Percentiles rank a stretch among this genome's conserved stretches.
These are phyloP conservation scores for Linum lewisii DNA, from an alignment of 345 rosid genomes.

Conservation along the genomic window DNA sequence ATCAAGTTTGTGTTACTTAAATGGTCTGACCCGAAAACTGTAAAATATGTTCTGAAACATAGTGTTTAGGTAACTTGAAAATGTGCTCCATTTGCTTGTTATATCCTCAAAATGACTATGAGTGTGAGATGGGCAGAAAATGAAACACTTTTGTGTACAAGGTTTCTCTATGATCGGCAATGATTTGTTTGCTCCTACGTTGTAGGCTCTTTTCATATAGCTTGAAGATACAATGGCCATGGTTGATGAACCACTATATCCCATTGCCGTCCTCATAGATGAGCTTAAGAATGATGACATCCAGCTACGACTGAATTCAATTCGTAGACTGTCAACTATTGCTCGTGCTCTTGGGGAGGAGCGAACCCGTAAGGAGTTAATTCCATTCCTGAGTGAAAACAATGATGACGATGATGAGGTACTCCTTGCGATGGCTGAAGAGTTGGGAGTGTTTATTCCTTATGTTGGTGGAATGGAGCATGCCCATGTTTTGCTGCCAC, in stretches of 20 bases:
- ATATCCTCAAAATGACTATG: background rate
- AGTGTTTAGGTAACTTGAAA: too few relatives aligned
- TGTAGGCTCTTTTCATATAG: background rate
- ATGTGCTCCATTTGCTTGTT: background rate
- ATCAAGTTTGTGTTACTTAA: too few relatives aligned
- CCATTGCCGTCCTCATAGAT: conserved; percentile 80
- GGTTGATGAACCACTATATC: conserved; percentile 82
- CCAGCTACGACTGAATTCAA: conserved; percentile 84
- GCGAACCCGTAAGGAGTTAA: conserved; percentile 76
- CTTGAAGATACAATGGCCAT: conserved; percentile 40
- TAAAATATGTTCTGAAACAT: too few relatives aligned
- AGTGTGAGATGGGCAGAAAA: background rate
- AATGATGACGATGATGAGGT: conserved; percentile 97
- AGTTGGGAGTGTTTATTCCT: conserved; percentile 79
- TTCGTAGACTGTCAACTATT: conserved; percentile 78
- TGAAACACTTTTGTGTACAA: background rate
- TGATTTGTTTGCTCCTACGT: background rate
- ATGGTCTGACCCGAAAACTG: too few relatives aligned
- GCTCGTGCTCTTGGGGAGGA: conserved; percentile 98
- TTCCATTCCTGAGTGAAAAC: conserved; percentile 85
- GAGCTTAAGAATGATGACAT: conserved; percentile 95
- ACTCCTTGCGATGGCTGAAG: conserved; percentile 92
- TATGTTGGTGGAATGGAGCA: conserved; percentile 88
- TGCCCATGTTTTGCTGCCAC: conserved; percentile 66
- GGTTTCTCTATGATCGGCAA: background rate